Evolutionary conservation across 1,284 basidiomycete genomes (phyloP).

Genomic region (Baeospora myosura): DNA sequence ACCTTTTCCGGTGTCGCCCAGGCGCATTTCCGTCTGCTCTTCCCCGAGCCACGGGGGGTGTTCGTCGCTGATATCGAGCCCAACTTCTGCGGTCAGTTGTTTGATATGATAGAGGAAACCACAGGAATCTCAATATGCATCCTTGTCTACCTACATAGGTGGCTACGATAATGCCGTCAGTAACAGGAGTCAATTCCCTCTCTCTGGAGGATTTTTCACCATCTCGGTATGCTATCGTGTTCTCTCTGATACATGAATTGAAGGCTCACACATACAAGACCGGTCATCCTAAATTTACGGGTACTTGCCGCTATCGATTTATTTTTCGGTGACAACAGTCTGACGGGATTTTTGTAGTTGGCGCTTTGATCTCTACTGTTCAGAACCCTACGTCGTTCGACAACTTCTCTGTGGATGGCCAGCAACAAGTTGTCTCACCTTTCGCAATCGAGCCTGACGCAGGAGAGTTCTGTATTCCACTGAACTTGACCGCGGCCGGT

Average conservation of each 20-base stretch:
- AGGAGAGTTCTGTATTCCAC: constrained; percentile 46
- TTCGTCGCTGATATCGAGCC: constrained; percentile 46
- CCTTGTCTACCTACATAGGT: constrained; percentile 24
- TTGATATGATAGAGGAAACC: not conserved
- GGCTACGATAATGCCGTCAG: constrained; percentile 36
- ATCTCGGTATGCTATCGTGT: too few species aligned
- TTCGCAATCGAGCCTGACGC: constrained; percentile 35
- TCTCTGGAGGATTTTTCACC: constrained; percentile 36
- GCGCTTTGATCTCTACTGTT: constrained; percentile 34
- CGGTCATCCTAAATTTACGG: constrained; percentile 32
- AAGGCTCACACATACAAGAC: too few species aligned
- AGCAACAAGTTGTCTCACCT: constrained; percentile 30
- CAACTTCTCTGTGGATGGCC: constrained; percentile 39
- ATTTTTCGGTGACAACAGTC: not conserved
- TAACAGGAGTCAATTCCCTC: constrained; percentile 49
- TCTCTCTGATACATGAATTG: too few species aligned
- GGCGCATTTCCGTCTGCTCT: constrained; percentile 58
- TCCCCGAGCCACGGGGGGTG: constrained; percentile 46
- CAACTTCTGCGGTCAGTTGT: constrained; percentile 39
- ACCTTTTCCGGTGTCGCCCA: constrained; percentile 30
- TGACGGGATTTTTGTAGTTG: constrained; percentile 21
- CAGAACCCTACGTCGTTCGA: constrained; percentile 45
- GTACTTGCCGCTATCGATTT: constrained; percentile 18
- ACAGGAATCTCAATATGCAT: not conserved
- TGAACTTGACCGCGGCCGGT: constrained; percentile 38